A percentile compares a stretch with the other conserved stretches of the same genome.
Evolutionary conservation across 148 eudicot genomes (phyloP).

Genomic region (Camellia granthamiana): DNA sequence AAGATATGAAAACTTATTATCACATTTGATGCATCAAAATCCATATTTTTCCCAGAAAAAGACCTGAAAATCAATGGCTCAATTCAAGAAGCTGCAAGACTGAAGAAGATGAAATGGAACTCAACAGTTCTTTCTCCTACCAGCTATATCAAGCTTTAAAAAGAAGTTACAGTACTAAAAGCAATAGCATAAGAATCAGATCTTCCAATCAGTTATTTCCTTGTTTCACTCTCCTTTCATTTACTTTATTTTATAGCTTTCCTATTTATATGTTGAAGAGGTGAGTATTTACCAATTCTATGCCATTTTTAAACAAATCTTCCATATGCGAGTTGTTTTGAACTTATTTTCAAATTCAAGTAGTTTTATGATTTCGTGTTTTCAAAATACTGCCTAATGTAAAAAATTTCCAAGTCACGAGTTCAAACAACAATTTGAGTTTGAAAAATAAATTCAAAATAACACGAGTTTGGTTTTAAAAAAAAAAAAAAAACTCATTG

Average conservation of each 20-base stretch:
- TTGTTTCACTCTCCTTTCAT: background rate
- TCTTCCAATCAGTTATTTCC: background rate
- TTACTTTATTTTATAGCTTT: background rate
- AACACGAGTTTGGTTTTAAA: no score
- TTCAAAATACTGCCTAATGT: no score
- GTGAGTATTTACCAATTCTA: no score
- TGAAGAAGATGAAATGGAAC: conserved; percentile 8
- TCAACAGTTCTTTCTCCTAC: background rate
- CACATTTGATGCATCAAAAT: conserved; percentile 1
- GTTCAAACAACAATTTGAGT: no score
- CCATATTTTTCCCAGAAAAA: background rate
- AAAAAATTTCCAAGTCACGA: no score
- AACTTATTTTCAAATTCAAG: no score
- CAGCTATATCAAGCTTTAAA: background rate
- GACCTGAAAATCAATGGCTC: background rate
- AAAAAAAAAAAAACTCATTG: no score
- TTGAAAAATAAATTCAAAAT: no score
- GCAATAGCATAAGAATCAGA: background rate
- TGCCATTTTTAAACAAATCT: no score
- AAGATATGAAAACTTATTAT: background rate
- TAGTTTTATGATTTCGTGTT: no score
- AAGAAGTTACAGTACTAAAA: background rate
- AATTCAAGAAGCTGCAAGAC: background rate
- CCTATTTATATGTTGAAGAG: background rate
- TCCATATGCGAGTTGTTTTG: no score